Evolutionary conservation across 306 rosid species (phyloP), one percentile per base, ranked within the genome.

Genomic region (Leucaena leucocephala): DNA sequence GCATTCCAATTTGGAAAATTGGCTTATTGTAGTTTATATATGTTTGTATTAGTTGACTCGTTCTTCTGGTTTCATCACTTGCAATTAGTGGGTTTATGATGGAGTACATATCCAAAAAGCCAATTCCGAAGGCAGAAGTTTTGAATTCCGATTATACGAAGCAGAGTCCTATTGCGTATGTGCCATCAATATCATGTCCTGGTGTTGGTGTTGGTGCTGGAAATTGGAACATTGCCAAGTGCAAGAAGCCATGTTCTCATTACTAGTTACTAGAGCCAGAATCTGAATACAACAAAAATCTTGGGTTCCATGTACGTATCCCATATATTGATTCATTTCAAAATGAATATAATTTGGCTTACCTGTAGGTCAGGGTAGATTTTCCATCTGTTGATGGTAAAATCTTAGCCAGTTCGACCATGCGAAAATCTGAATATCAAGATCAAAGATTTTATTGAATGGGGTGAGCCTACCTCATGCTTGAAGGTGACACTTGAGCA

Each of bases 71-170:
- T 74, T 88, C 78, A 7, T 88, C 94, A 7, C 71, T 90, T 61
- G 59, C 88, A 67, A 52, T 87, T 63, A 76, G 94, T 67, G 92
- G 87, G 55, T 71, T 90, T 42, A 45, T 89, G 6, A 81, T 89
- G 88, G 84, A 85, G 80, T 68, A 71, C 45, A 72, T 90, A 14
- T 93, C 86, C 67, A 89, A 86, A 71, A 85, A 89, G 80, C 97
- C 97, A 9, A 22, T 88, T 74, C 85, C 59, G 59, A 89, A 84
- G 73, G 88, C 84, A 69, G 89, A 92, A 52, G 75, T 76, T 75
- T 83, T 94, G 86, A 92, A 87, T 72, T 90, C 92, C 66, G 94
- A 94, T 81, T 90, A 89, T 79, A 88, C 89, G 2, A 89, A 83
- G 81, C 86, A 6, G 19, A 90, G 88, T 76, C 98, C 97, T 0